These are phyloP conservation scores for Leccinum subtestaceum DNA, from an alignment of 768 basidiomycete genomes.

Conservation along the genomic window DNA sequence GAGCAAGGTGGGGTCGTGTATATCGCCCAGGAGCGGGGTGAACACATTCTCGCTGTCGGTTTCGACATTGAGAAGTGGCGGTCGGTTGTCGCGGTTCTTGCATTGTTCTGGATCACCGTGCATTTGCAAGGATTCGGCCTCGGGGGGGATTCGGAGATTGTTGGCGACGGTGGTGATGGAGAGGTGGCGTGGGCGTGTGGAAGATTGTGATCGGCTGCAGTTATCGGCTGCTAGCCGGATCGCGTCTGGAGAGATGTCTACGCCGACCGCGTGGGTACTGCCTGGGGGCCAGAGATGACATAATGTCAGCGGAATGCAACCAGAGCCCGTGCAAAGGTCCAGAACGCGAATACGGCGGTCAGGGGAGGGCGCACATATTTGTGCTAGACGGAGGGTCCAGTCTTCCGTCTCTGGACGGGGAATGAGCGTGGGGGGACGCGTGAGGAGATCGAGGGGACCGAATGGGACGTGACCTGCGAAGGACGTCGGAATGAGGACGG, in stretches of 20 bases:
- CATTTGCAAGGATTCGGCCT: neutral
- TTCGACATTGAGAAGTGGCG: neutral
- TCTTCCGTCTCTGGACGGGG: slow-evolving; percentile 95
- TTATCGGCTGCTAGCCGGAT: slow-evolving; percentile 49
- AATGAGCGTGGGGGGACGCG: slow-evolving; percentile 81
- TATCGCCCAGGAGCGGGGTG: slow-evolving; percentile 43
- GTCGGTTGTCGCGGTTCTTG: neutral
- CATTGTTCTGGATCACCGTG: neutral
- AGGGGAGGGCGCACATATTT: slow-evolving; percentile 37
- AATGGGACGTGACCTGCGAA: slow-evolving; percentile 76
- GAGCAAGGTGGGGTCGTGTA: slow-evolving; percentile 32
- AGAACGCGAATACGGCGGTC: slow-evolving; percentile 46
- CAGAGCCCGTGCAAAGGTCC: slow-evolving; percentile 92
- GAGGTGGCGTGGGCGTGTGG: slow-evolving; percentile 16
- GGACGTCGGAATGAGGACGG: neutral
- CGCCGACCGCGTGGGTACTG: slow-evolving; percentile 51
- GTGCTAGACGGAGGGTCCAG: slow-evolving; percentile 65
- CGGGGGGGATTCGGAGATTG: slow-evolving; percentile 1
- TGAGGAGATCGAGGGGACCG: slow-evolving; percentile 72
- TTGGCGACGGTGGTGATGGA: slow-evolving; percentile 2
- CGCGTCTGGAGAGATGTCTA: slow-evolving; percentile 70
- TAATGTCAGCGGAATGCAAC: slow-evolving; percentile 87
- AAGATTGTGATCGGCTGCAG: slow-evolving; percentile 19
- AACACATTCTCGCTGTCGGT: slow-evolving; percentile 27
- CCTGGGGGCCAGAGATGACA: slow-evolving; percentile 61